Evolutionary conservation across 345 rosid species (phyloP).

Genomic region (Pugionium cornutum): DNA sequence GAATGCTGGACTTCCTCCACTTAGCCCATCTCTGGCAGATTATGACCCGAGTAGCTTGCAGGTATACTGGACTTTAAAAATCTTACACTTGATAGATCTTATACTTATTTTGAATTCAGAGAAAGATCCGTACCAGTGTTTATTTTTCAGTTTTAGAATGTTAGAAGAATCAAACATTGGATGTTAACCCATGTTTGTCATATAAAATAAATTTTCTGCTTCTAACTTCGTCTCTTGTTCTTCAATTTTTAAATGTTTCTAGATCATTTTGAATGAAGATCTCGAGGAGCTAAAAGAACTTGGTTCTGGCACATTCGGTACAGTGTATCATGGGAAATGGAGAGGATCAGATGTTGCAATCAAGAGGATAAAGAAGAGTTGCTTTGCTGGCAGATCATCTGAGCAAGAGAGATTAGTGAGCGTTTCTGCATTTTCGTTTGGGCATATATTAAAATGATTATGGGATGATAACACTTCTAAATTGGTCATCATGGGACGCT

Average conservation of each 20-base stretch:
- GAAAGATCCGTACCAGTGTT: neutral
- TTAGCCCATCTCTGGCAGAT: conserved; percentile 52
- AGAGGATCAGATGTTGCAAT: conserved; percentile 98
- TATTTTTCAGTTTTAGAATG: conserved; percentile 11
- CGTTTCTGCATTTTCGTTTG: conserved; percentile 11
- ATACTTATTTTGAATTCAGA: neutral
- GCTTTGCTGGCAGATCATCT: conserved; percentile 89
- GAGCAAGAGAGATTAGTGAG: conserved; percentile 95
- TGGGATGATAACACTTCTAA: neutral
- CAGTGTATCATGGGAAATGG: conserved; percentile 99
- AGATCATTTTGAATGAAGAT: conserved; percentile 90
- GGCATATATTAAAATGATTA: conserved; percentile 13
- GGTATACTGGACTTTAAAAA: conserved; percentile 45
- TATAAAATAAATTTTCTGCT: neutral
- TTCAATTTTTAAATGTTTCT: conserved; percentile 13
- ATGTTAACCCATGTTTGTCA: neutral
- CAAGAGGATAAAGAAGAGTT: conserved; percentile 88
- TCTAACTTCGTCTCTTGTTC: conserved; percentile 18
- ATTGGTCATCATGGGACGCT: neutral
- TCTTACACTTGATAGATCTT: conserved; percentile 20
- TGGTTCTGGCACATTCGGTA: conserved; percentile 98
- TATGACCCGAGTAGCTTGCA: conserved; percentile 69
- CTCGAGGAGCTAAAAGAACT: conserved; percentile 92
- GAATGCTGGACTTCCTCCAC: conserved; percentile 58
- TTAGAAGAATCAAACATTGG: conserved; percentile 6